Base-by-base conservation (phyloP, 257 asterid genomes). In the Catharanthus roseus region DNA sequence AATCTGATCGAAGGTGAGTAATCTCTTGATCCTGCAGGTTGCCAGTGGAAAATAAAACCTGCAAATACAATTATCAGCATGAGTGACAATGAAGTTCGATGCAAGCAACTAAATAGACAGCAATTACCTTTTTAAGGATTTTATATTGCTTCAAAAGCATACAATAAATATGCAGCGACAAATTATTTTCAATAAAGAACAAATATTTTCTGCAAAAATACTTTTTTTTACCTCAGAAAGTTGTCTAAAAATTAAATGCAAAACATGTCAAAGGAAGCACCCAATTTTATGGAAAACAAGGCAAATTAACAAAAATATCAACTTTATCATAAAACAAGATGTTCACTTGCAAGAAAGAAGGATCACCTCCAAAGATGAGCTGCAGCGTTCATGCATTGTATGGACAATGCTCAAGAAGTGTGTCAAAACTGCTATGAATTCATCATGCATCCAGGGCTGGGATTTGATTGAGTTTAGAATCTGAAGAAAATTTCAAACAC, bases 311-410 rank as follows among this genome's bases (percentile, higher is more conserved):
- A 63, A 33, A 15, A 53, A 38, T 7, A 50, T 44, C 55, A 45
- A 53, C 45, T 67, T 70, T 34, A 69, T 12, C 26, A 61, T 38
- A 58, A 68, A 50, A 63, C 63, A n/a, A n/a, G n/a, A 65, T 53
- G 45, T 16, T 39, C 61, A 51, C 50, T 5, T 28, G 23, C 51
- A 63, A 69, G 65, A 44, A 55, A 60, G 50, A 73, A 86, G 65
- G 21, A 41, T n/a, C 50, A 88, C 99, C 99, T 93, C 96, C 73
- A 91, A 79, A 41, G 85, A 83, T 76, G 95, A 85, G 85, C 76
- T 82, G 85, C 99, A 91, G 13, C 99, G 81, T 71, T 89, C 88
- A 75, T 85, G 47, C 97, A 93, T 93, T 57, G 95, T 91, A 73
- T 77, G 88, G 68, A 77, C 80, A 76, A 93, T 87, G 77, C 79